phyloP scores from a whole-genome alignment of 257 asterid species.

The Jacaranda copaia region DNA sequence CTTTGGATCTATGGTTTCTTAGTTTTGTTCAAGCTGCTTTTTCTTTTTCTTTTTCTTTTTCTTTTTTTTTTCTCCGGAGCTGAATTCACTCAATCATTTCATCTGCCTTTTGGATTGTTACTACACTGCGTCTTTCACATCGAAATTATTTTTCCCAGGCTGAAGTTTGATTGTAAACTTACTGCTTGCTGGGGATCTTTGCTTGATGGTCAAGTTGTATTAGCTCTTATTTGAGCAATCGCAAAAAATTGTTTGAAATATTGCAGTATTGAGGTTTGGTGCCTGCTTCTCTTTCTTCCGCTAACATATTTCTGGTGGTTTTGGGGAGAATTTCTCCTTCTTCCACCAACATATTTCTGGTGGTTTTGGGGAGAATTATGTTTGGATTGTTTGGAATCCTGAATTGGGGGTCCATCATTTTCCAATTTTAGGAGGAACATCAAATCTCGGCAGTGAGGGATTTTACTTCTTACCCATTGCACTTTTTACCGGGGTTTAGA shows the following conservation, averaged over 20 bases:
- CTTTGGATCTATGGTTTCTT: neutral
- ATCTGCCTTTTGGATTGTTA: neutral
- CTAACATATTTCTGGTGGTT: neutral
- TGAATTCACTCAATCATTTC: conserved; percentile 32
- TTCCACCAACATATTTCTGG: neutral
- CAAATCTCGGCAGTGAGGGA: neutral
- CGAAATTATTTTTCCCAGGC: neutral
- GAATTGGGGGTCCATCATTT: neutral
- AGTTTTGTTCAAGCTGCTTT: neutral
- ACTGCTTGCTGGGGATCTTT: conserved; percentile 18
- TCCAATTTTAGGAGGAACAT: neutral
- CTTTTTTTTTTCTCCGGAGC: neutral
- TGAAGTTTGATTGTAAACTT: conserved; percentile 27
- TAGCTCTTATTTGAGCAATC: neutral
- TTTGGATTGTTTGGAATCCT: neutral
- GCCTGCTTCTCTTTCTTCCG: neutral
- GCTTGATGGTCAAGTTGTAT: neutral
- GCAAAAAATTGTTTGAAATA: neutral
- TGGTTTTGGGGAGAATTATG: neutral
- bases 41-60: no score
- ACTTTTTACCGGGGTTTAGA: neutral
- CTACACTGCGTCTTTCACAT: neutral
- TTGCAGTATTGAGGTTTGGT: neutral
- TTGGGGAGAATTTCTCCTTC: no score
- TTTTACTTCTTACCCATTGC: neutral